Conservation (phyloP, 306 rosid species). For the Sindora glabra region DNA sequence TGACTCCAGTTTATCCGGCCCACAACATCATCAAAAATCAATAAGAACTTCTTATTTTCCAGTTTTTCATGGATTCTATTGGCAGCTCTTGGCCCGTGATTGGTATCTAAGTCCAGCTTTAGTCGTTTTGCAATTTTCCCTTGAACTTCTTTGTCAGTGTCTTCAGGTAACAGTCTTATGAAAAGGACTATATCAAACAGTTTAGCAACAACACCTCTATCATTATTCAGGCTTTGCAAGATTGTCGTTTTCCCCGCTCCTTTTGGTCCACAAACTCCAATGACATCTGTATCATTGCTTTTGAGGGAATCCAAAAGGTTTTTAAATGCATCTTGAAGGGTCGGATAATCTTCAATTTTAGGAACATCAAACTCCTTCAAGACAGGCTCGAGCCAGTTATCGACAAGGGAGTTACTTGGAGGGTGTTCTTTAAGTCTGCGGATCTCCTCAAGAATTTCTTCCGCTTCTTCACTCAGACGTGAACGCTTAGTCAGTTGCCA, state of each 20-base stretch:
- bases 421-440: neutral
- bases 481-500: neutral
- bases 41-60: neutral
- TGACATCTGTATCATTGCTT: neutral
- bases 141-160: neutral
- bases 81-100: too few relatives aligned
- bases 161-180: neutral
- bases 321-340: neutral
- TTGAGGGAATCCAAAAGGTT: neutral
- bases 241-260: neutral
- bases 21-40: constrained; percentile 12
- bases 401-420: neutral
- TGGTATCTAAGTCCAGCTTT: too few relatives aligned
- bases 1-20: neutral
- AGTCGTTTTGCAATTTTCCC: neutral
- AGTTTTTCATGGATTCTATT: neutral
- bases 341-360: neutral
- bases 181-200: neutral
- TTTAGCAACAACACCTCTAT: neutral
- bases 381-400: neutral
- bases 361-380: neutral
- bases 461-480: neutral
- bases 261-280: neutral
- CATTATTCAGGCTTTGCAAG: neutral
- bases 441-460: too few relatives aligned